Evolutionary conservation across 2,329 filamentous ascomycete species (phyloP), one percentile per base, ranked within the genome.

Genomic region (Tolypocladium paradoxum): DNA sequence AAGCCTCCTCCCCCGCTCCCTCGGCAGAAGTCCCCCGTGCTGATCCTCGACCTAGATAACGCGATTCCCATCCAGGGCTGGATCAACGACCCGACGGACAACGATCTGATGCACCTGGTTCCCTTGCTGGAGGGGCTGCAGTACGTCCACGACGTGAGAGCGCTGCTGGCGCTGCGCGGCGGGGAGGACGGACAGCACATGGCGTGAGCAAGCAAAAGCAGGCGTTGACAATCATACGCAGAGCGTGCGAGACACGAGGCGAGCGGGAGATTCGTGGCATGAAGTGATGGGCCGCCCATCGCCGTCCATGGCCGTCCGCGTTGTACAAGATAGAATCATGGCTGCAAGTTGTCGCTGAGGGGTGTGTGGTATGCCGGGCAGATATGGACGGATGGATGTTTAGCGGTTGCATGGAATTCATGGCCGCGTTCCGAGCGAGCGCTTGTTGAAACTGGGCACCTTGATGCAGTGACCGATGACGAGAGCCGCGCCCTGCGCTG

Each of bases 21-120:
- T 5, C 6, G 18, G 5, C 27, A 16, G 35, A 5, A 8, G 51
- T 43, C 33, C 24, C 20, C 16, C 46, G 22, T 40, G 53, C 55
- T 46, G 59, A 58, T 43, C 6, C 8, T 11, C 24, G 14, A 11
- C 9, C 34, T 64, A 99, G 93, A 99, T 70, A 99, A 99, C 73
- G 93, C 93, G 50, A 96, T 99, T 64, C 93, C 93, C 3, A 97
- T 99, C 66, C 92, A 97, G 74, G 93, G 93, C 65, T 99, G 93
- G 93, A 97, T 99, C 73, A 96, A 86, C 69, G 93, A 99, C 72
- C 93, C 93, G 24, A 97, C 93, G 29, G 93, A 99, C 72, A 93
- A 91, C 67, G 92, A 96, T 66, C 77, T 99, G 59, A 79, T 97
- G 69, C 90, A 97, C 70, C 78, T 99, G 55, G 84, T 99, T 54